Percentiles rank a stretch among this genome's conserved stretches.
phyloP scores from a whole-genome alignment of 306 rosid genomes.

The Lathyrus tuberosus region DNA sequence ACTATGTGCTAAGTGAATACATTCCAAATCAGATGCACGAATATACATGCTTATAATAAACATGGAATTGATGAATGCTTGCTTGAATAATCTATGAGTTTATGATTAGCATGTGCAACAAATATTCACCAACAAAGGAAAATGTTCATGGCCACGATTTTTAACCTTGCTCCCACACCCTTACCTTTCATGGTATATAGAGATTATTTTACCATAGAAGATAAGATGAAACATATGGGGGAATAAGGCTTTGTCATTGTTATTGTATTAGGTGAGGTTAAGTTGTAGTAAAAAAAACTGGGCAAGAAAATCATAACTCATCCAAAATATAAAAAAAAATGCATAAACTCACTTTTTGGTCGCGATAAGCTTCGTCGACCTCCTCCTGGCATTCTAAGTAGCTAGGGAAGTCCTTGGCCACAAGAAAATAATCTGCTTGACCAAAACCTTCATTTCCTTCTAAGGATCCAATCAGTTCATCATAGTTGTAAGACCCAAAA shows the following conservation, averaged over 20 bases:
- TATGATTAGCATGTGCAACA: constrained; percentile 27
- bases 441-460: constrained; percentile 98
- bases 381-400: constrained; percentile 92
- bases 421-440: constrained; percentile 93
- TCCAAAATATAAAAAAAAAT: constrained; percentile 18
- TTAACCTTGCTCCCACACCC: not conserved
- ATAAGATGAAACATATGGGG: not conserved
- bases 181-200: not conserved
- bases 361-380: constrained; percentile 81
- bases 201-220: not conserved
- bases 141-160: not conserved
- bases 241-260: not conserved
- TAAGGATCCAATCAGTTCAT: constrained; percentile 79
- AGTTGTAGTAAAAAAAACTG: not conserved
- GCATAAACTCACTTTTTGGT: constrained; percentile 67
- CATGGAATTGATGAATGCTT: constrained; percentile 33
- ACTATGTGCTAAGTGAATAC: constrained; percentile 25
- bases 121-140: constrained; percentile 29
- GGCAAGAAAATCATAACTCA: not conserved
- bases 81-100: constrained; percentile 13
- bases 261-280: not conserved
- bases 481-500: constrained; percentile 75
- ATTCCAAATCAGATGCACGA: constrained; percentile 17
- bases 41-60: constrained; percentile 16
- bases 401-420: constrained; percentile 97